Percentiles rank a stretch among this genome's conserved stretches.
These are phyloP conservation scores for Claviceps purpurea DNA, from an alignment of 2,329 filamentous ascomycete genomes.

Conservation along the genomic window DNA sequence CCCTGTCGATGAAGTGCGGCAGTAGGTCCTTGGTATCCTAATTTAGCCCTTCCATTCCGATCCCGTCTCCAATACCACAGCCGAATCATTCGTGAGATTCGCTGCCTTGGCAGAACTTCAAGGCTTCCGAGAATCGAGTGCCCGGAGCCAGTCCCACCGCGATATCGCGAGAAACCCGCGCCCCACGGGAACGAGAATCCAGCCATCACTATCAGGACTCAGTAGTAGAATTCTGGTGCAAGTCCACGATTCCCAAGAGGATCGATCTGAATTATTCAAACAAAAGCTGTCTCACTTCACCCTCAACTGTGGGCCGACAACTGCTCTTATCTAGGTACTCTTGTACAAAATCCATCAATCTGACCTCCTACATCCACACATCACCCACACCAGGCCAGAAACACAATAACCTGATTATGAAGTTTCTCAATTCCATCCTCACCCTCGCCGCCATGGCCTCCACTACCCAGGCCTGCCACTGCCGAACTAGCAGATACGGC, in stretches of 20 bases:
- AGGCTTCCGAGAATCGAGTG: background rate
- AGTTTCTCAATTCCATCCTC: background rate
- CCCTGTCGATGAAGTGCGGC: no score
- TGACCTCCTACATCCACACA: background rate
- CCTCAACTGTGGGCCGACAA: no score
- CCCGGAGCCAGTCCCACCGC: background rate
- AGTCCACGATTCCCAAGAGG: no score
- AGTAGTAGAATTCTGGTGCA: no score
- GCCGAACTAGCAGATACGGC: conserved; percentile 7
- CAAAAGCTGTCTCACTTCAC: no score
- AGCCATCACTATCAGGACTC: no score
- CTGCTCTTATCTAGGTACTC: no score
- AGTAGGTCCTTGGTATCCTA: background rate
- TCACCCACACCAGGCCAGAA: background rate
- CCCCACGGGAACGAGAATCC: no score
- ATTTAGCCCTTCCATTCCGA: background rate
- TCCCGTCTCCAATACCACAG: no score
- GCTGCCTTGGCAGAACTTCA: background rate
- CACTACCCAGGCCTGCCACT: conserved; percentile 9
- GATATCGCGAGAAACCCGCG: background rate
- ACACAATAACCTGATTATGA: background rate
- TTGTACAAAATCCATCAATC: background rate
- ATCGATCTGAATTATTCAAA: no score
- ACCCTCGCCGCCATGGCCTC: background rate
- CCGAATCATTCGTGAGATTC: background rate